Base-by-base conservation (phyloP, 2,329 filamentous ascomycete species). In the Penicillium sp. region DNA sequence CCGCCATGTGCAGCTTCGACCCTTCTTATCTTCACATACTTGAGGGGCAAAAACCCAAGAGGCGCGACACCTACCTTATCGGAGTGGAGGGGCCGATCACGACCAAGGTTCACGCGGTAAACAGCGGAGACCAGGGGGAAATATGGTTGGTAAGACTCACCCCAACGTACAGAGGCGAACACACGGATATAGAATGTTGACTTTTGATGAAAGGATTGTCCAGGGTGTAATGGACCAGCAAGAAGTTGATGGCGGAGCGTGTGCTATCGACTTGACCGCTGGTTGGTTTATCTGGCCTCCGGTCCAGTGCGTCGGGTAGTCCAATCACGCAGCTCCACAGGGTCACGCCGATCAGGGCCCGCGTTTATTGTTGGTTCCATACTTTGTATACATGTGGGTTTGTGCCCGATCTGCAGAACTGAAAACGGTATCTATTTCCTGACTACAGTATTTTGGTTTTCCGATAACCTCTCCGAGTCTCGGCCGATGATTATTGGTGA, bases 31-130 rank as follows among this genome's bases (percentile, higher is more conserved):
- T 49, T 35, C 37, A 31, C 45, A 29, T 31, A 31, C 18, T 23
- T 20, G 37, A 42, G 50, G 41, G 53, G 40, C 44, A 25, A 35
- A 42, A 35, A 42, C 27, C 22, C n/a, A 15, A 47, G 23, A 26
- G 14, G 26, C 25, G 26, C 41, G 27, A 41, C 22, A 29, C 42
- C 25, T 55, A 51, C 53, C 53, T 55, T 55, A 55, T 51, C 48
- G 42, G 42, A 22, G 18, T 22, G 18, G 37, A 40, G 31, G 46
- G 40, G 40, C 15, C 27, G 33, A 51, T 50, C 54, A 53, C 56
- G 42, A 53, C 49, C 52, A 49, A 29, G 52, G 55, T 49, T 53
- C 53, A 58, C 56, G 55, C 52, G 55, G 55, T 25, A 49, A 47
- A 20, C 46, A 41, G 29, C 26, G 42, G 20, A 27, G 47, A 57